These are phyloP conservation scores for Stephanodiscus minutulus DNA, from an alignment of 108 stramenopile species.

Conservation along the genomic window DNA sequence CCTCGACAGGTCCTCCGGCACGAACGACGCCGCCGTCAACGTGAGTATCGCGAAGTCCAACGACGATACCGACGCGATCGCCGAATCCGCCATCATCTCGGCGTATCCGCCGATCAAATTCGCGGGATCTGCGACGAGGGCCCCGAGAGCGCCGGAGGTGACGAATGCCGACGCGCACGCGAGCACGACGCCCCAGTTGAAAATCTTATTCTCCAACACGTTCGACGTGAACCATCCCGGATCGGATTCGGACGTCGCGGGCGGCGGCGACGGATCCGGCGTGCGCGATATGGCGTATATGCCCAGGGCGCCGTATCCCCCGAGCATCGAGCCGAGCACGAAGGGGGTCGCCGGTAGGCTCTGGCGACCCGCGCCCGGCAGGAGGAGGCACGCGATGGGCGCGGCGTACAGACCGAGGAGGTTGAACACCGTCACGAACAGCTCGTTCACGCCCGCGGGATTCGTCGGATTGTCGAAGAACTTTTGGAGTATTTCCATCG, in stretches of 20 bases:
- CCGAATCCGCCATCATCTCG: constrained; percentile 37
- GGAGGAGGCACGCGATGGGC: constrained; percentile 58
- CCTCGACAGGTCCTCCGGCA: constrained; percentile 58
- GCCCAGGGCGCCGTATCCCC: constrained; percentile 62
- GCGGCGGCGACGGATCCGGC: constrained; percentile 25
- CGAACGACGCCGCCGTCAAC: constrained; percentile 46
- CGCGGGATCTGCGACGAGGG: constrained; percentile 27
- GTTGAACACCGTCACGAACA: constrained; percentile 70
- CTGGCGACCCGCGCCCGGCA: constrained; percentile 53
- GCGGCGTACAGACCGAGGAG: constrained; percentile 54
- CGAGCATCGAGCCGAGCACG: constrained; percentile 37
- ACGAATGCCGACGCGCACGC: constrained; percentile 20
- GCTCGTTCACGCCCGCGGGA: constrained; percentile 55
- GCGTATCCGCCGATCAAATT: constrained; percentile 33
- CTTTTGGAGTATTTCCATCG: constrained; percentile 44
- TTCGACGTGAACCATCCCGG: constrained; percentile 69
- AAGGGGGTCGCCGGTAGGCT: constrained; percentile 63
- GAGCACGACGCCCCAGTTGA: constrained; percentile 40
- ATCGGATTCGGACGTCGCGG: constrained; percentile 29
- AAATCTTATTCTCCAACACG: constrained; percentile 65
- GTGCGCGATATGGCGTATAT: constrained; percentile 58
- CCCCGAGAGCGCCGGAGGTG: constrained; percentile 27
- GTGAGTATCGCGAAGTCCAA: constrained; percentile 62
- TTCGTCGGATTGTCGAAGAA: constrained; percentile 61
- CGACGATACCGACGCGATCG: constrained; percentile 56